Evolutionary conservation across 129 eudicot genomes (phyloP), one percentile per base, ranked within the genome.

Genomic region (Chrysanthemum lavandulifolium): DNA sequence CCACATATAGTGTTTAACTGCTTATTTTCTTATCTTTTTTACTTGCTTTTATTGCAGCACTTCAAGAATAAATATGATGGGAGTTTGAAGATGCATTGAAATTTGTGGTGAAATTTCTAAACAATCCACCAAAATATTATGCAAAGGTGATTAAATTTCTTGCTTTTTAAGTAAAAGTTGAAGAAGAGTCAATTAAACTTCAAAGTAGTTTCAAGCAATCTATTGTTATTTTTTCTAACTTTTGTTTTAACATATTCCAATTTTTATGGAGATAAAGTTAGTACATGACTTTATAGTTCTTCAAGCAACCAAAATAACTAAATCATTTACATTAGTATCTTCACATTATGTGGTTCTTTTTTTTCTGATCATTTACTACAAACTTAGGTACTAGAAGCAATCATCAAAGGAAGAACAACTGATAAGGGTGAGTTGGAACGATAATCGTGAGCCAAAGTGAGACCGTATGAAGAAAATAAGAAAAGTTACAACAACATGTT

Each of bases 31-130:
- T 15, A 0, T 55, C 0, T 21, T 43, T 67, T 10, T 29, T 18
- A n/a, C 48, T 68, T 3, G 11, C 18, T 29, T 53, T 67, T 61
- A 53, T 71, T 67, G 72, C 86, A 91, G 96, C 77, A 71, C 57
- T 85, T 86, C 54, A 88, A 79, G 71, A 82, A 71, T 45, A 78
- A 67, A 65, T 63, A 65, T 61, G 68, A 64, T 64, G 88, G 95
- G 92, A 84, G 61, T 91, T 91, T 74, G 92, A 79, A 77, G 88
- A 82, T 25, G 86, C 92, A 1, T 13, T 91, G 73, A 82, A 67
- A 77, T 66, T 69, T 48, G 84, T 88, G 53, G 96, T 85, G 47
- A 79, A 80, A 15, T 86, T 84, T 79, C 81, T 88, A 13, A 76
- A 48, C 67, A 79, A 81, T 71, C 84, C 97, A 54, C 82, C 86